phyloP scores from a whole-genome alignment of 169 alveolate genomes.

The Perkinsus marinus region DNA sequence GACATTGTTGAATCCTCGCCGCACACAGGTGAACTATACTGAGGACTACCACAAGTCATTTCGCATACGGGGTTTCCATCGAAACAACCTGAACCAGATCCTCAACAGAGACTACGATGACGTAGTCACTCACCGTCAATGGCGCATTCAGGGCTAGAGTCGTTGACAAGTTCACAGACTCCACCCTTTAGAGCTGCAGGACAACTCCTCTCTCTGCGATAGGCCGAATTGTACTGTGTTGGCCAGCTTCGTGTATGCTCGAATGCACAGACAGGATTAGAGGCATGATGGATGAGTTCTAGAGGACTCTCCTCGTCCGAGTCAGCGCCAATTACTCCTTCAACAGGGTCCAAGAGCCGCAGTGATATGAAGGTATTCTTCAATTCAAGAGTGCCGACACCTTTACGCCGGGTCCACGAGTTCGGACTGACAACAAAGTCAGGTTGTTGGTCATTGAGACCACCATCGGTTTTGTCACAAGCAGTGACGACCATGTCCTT shows the following conservation, averaged over 20 bases:
- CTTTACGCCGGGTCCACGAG: neutral
- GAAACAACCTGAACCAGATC: too few relatives aligned
- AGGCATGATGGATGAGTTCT: too few relatives aligned
- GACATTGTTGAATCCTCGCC: too few relatives aligned
- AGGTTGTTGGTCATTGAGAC: too few relatives aligned
- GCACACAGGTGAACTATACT: too few relatives aligned
- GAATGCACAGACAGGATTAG: too few relatives aligned
- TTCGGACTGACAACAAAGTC: neutral
- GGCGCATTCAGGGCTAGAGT: neutral
- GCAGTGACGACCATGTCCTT: too few relatives aligned
- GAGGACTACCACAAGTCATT: too few relatives aligned
- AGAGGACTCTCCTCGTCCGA: neutral
- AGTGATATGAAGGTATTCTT: neutral
- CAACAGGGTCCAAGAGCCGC: neutral
- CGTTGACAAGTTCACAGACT: neutral
- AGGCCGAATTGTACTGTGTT: neutral
- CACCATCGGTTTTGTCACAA: too few relatives aligned
- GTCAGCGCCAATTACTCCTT: neutral
- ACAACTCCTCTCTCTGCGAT: neutral
- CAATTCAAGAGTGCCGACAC: neutral
- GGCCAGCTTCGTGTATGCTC: too few relatives aligned
- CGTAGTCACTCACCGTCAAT: neutral
- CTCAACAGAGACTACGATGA: neutral
- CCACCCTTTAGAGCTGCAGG: neutral
- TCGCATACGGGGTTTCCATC: too few relatives aligned